Base-by-base conservation (phyloP, 768 basidiomycete species). In the Podaxis rugospora region DNA sequence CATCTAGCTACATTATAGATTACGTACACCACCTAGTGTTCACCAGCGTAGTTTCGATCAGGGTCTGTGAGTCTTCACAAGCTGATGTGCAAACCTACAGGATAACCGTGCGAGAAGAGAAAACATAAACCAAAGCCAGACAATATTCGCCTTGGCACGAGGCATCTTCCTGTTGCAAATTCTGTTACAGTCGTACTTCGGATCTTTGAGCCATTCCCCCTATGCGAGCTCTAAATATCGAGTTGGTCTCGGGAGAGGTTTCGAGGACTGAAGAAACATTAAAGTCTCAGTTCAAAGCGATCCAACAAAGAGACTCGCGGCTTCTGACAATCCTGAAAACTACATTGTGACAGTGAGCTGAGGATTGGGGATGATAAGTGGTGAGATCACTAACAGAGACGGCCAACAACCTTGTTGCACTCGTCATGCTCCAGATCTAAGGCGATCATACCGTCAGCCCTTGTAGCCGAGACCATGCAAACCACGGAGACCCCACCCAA, bases 81-180 rank as follows among this genome's bases (percentile, higher is more conserved):
- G 64, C 62, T 2, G 64, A 65, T 4, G 63, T 61, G 42, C 62
- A 65, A 21, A 63, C 51, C 64, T 65, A 49, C 10, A 27, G 23
- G 11, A 13, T 18, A 27, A 35, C 23, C 2, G 13, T 21, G n/a
- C n/a, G 13, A 27, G 14, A 42, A 46, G 28, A 6, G 14, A 11
- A 13, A 16, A 14, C 18, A 11, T 13, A 39, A 36, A 56, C 25
- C 46, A 14, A 18, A 18, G 21, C 7, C 10, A 21, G 5, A 14
- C 55, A 9, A 61, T 32, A 16, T 37, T 28, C 9, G 59, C 59
- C 42, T 63, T 57, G 14, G 57, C 54, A 9, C 25, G 42, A 5
- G 46, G 13, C 3, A 52, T 35, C 21, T 53, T 42, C n/a, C 61
- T 25, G 35, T 51, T 51, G 51, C 63, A 64, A 32, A 62, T 5